Evolutionary conservation across 176 grass and related monocot species (phyloP).

Genomic region (Musa itinerans): DNA sequence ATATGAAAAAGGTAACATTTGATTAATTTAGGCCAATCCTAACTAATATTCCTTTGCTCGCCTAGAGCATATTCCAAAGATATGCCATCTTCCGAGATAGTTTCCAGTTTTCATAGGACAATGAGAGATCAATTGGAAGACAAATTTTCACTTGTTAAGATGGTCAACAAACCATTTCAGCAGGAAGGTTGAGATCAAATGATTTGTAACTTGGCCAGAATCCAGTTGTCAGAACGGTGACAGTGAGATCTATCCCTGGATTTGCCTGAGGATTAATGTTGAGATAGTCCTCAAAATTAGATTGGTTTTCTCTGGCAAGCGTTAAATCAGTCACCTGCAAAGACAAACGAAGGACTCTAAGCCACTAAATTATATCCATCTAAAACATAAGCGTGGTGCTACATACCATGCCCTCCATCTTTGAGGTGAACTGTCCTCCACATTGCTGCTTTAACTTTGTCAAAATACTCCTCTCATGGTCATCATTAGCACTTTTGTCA

Average conservation of each 20-base stretch:
- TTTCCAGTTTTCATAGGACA: background rate
- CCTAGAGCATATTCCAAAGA: background rate
- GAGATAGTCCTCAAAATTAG: conserved; percentile 80
- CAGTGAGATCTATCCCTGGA: conserved; percentile 83
- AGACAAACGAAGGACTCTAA: background rate
- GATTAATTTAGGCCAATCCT: background rate
- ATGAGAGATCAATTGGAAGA: background rate
- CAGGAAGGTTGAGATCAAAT: conserved; percentile 93
- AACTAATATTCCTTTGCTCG: background rate
- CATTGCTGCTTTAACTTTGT: conserved; percentile 76
- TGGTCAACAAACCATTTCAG: conserved; percentile 66
- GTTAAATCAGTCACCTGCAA: conserved; percentile 72
- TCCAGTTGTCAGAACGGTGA: conserved; percentile 89
- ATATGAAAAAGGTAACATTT: background rate
- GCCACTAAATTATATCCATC: background rate
- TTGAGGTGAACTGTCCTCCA: conserved; percentile 79
- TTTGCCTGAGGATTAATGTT: conserved; percentile 36
- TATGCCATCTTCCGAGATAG: background rate
- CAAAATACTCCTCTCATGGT: conserved; percentile 73
- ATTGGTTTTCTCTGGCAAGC: conserved; percentile 77
- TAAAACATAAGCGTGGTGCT: background rate
- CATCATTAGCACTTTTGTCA: conserved; percentile 52
- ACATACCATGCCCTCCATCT: conserved; percentile 79
- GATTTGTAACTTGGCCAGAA: conserved; percentile 99
- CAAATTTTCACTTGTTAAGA: background rate